phyloP scores from a whole-genome alignment of 2,329 filamentous ascomycete genomes.

The Cordyceps cateniannulata region DNA sequence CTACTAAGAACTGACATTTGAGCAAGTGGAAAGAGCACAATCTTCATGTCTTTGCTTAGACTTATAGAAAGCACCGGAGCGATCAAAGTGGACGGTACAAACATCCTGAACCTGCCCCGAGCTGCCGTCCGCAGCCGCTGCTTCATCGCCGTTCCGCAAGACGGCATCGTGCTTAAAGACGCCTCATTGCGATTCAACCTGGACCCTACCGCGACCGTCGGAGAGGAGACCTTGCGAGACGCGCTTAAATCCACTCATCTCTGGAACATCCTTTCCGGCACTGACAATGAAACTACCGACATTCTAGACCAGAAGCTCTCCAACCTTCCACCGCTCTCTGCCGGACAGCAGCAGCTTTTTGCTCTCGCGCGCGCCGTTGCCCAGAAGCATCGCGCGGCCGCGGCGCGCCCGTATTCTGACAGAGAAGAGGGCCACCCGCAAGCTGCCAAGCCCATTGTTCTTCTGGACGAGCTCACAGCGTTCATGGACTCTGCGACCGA shows the following conservation, averaged over 20 bases:
- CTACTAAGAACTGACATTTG: slow-evolving; percentile 15
- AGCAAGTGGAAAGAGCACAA: slow-evolving; percentile 21
- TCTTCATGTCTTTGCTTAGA: slow-evolving; percentile 17
- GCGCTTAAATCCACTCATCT: slow-evolving; percentile 14
- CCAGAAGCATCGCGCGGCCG: slow-evolving; percentile 16
- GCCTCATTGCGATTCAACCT: slow-evolving; percentile 19
- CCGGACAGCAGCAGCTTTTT: slow-evolving; percentile 28
- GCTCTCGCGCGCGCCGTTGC: slow-evolving; percentile 26
- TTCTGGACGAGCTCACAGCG: slow-evolving; percentile 27
- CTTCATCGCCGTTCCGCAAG: slow-evolving; percentile 28
- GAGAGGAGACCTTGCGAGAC: slow-evolving; percentile 1
- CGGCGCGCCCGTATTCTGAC: slow-evolving; percentile 4
- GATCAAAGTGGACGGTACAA: slow-evolving; percentile 24
- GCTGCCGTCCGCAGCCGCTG: slow-evolving; percentile 20
- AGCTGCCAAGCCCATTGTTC: slow-evolving; percentile 23
- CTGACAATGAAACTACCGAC: neutral
- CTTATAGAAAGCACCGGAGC: slow-evolving; percentile 18
- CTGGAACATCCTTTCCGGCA: slow-evolving; percentile 9
- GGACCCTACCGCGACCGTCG: slow-evolving; percentile 14
- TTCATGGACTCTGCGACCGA: slow-evolving; percentile 29
- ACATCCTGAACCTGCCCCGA: slow-evolving; percentile 19
- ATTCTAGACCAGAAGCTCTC: slow-evolving; percentile 23
- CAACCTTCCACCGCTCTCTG: slow-evolving; percentile 23
- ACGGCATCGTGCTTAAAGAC: slow-evolving; percentile 18
- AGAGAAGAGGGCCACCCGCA: neutral